Conservation (phyloP, 2,329 filamentous ascomycete species). For the Penicillium corylophilum region DNA sequence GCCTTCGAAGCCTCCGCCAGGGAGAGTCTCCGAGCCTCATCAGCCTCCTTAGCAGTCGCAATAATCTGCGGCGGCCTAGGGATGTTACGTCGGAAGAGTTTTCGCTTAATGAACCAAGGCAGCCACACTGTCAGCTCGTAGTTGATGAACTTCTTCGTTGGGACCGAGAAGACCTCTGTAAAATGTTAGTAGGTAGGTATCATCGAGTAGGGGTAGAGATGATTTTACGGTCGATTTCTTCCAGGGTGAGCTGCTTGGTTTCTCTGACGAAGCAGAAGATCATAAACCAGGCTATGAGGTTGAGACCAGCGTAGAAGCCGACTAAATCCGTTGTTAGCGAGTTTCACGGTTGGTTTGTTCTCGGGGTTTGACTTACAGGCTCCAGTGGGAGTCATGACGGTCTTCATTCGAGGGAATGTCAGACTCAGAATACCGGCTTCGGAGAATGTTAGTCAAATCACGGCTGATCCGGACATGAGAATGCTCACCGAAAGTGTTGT, state of each 20-base stretch:
- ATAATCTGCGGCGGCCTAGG: slow-evolving; percentile 25
- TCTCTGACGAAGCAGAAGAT: slow-evolving; percentile 61
- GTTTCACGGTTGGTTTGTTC: neutral
- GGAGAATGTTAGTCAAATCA: slow-evolving; percentile 32
- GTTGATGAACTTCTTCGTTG: slow-evolving; percentile 53
- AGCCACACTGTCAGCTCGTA: slow-evolving; percentile 57
- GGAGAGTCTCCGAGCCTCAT: neutral
- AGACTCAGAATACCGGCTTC: slow-evolving; percentile 47
- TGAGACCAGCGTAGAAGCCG: slow-evolving; percentile 49
- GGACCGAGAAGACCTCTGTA: slow-evolving; percentile 57
- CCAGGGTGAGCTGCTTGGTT: slow-evolving; percentile 52
- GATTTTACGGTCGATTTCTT: slow-evolving; percentile 27
- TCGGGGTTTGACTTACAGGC: slow-evolving; percentile 50
- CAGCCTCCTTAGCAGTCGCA: slow-evolving; percentile 15
- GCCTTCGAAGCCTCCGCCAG: neutral
- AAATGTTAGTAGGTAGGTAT: slow-evolving; percentile 42
- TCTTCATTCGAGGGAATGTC: slow-evolving; percentile 47
- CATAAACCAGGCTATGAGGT: slow-evolving; percentile 60
- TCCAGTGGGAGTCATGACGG: slow-evolving; percentile 49
- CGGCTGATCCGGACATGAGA: slow-evolving; percentile 10
- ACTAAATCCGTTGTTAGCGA: slow-evolving; percentile 43
- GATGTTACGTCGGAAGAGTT: slow-evolving; percentile 51
- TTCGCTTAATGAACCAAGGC: slow-evolving; percentile 61
- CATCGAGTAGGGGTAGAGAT: too few species aligned
- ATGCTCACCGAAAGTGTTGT: slow-evolving; percentile 25